Conservation (phyloP, 306 rosid genomes). For the Pyrus betulifolia region DNA sequence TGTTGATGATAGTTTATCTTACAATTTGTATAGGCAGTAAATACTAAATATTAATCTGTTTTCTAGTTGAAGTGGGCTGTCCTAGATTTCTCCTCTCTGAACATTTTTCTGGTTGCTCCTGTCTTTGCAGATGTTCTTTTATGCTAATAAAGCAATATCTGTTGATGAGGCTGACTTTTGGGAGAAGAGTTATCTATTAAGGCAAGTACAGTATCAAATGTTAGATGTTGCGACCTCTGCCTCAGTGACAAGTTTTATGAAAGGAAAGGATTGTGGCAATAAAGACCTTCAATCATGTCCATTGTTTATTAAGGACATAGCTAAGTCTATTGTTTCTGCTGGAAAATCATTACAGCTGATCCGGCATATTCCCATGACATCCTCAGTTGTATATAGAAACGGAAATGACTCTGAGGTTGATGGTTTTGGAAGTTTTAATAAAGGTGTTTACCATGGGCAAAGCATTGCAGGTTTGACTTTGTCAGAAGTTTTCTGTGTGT, state of each 20-base stretch:
- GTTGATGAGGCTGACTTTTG: slow-evolving; percentile 84
- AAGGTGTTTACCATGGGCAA: slow-evolving; percentile 36
- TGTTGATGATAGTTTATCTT: not conserved
- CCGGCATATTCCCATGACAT: slow-evolving; percentile 48
- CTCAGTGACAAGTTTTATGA: slow-evolving; percentile 25
- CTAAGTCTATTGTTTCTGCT: slow-evolving; percentile 76
- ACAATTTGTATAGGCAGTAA: not conserved
- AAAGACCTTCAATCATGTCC: slow-evolving; percentile 59
- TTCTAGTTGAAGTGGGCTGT: not conserved
- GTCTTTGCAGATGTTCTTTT: slow-evolving; percentile 73
- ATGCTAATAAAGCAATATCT: slow-evolving; percentile 56
- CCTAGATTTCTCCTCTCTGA: slow-evolving; percentile 1
- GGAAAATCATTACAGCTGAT: slow-evolving; percentile 94
- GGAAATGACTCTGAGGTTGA: slow-evolving; percentile 44
- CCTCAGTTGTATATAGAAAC: slow-evolving; percentile 31
- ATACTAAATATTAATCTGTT: slow-evolving; percentile 9
- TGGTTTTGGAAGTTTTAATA: slow-evolving; percentile 25
- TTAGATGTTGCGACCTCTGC: slow-evolving; percentile 31
- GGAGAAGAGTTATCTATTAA: slow-evolving; percentile 87
- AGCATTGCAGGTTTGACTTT: slow-evolving; percentile 60
- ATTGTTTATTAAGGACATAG: slow-evolving; percentile 64
- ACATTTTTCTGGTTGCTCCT: slow-evolving; percentile 15
- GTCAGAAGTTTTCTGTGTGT: slow-evolving; percentile 75
- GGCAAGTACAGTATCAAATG: slow-evolving; percentile 36
- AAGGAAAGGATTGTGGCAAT: slow-evolving; percentile 47